Percentiles rank a stretch among this genome's conserved stretches.
Evolutionary conservation across 176 grass and related monocot species (phyloP).

Genomic region (Elymus sibiricus): DNA sequence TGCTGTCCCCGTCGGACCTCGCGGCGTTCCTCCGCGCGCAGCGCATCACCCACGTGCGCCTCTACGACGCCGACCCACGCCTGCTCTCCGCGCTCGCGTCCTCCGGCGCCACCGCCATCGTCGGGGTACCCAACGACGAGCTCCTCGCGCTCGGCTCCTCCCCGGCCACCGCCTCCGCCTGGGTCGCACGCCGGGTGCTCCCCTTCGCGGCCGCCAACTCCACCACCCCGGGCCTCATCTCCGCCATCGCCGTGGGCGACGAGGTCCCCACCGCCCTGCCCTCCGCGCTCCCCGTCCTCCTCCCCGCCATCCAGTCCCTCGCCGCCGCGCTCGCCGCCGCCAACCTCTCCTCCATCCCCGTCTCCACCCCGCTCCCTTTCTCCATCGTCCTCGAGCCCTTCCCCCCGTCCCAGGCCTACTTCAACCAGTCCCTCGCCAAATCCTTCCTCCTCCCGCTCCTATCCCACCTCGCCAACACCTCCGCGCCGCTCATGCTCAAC

Average conservation of each 20-base stretch:
- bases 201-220: conserved; percentile 50
- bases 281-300: conserved; percentile 70
- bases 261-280: conserved; percentile 72
- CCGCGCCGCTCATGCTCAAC: conserved; percentile 88
- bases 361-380: conserved; percentile 92
- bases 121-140: conserved; percentile 90
- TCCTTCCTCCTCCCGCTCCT: conserved; percentile 74
- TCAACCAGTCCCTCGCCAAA: conserved; percentile 69
- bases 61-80: conserved; percentile 80
- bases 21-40: conserved; percentile 64
- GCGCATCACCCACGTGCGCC: conserved; percentile 74
- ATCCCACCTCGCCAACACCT: conserved; percentile 67
- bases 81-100: conserved; percentile 62
- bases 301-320: conserved; percentile 73
- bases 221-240: conserved; percentile 28
- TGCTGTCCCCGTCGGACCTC: conserved; percentile 74
- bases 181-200: conserved; percentile 64
- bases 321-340: conserved; percentile 50
- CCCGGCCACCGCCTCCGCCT: conserved; percentile 47
- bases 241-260: conserved; percentile 77
- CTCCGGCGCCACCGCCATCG: conserved; percentile 56
- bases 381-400: conserved; percentile 81
- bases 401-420: conserved; percentile 90
- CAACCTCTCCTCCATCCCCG: conserved; percentile 78
- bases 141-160: conserved; percentile 92